These are phyloP conservation scores for Metschnikowia drakensbergensis DNA, from an alignment of 805 yeast genomes.

Conservation along the genomic window DNA sequence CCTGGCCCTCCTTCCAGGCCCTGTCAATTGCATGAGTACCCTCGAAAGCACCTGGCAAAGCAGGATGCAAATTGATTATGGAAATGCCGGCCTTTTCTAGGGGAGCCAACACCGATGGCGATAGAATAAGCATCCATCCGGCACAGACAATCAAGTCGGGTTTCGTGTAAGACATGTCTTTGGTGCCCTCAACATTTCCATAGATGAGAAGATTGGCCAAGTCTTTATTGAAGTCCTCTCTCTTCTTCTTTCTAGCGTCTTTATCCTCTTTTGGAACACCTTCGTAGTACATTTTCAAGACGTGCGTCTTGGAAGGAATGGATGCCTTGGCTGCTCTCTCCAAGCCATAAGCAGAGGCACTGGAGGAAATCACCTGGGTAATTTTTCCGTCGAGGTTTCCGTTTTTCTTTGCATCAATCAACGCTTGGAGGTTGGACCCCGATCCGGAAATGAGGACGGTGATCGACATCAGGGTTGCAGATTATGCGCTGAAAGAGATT, in stretches of 20 bases:
- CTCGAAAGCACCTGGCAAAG: slow-evolving; percentile 94
- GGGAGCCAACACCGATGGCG: slow-evolving; percentile 69
- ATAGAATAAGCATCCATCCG: slow-evolving; percentile 95
- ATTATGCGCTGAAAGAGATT: slow-evolving; percentile 2
- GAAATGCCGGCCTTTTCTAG: slow-evolving; percentile 58
- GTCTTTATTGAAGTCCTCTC: slow-evolving; percentile 73
- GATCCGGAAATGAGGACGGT: slow-evolving; percentile 89
- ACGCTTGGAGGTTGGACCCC: slow-evolving; percentile 94
- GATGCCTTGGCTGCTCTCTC: slow-evolving; percentile 65
- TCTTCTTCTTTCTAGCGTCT: slow-evolving; percentile 52
- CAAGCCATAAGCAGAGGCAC: slow-evolving; percentile 82
- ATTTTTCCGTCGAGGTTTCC: slow-evolving; percentile 51
- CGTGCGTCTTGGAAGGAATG: slow-evolving; percentile 72
- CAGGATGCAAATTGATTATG: slow-evolving; percentile 93
- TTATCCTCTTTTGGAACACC: slow-evolving; percentile 69
- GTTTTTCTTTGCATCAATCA: slow-evolving; percentile 65
- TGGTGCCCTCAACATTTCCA: slow-evolving; percentile 38
- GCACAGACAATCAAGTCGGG: slow-evolving; percentile 95
- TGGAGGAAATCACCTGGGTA: slow-evolving; percentile 79
- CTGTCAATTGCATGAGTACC: slow-evolving; percentile 97
- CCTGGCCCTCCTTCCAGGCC: slow-evolving; percentile 93
- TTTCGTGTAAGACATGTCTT: slow-evolving; percentile 32
- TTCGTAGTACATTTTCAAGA: slow-evolving; percentile 67
- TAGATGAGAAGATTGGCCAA: slow-evolving; percentile 63
- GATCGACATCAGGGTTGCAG: slow-evolving; percentile 27